A percentile compares a stretch with the other conserved stretches of the same genome.
Evolutionary conservation across 2,329 filamentous ascomycete genomes (phyloP).

Genomic region (Ceratocystis variospora): DNA sequence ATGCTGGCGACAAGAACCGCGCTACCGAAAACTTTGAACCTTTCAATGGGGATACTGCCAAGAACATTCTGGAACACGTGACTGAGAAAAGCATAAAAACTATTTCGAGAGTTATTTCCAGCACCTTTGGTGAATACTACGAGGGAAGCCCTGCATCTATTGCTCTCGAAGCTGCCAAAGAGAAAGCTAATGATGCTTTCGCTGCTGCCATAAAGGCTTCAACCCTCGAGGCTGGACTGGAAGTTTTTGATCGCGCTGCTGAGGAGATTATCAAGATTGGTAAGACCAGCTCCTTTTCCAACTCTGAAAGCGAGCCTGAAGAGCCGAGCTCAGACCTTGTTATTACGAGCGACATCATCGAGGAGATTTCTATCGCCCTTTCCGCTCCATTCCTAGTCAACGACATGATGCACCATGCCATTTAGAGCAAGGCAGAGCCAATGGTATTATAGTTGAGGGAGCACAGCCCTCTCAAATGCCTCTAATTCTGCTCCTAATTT

Average conservation of each 20-base stretch:
- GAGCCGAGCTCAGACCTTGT: not conserved
- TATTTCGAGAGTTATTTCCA: not conserved
- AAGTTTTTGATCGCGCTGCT: not conserved
- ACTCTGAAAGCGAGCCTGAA: not conserved
- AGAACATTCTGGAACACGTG: too few species aligned
- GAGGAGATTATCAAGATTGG: not conserved
- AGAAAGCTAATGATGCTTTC: not conserved
- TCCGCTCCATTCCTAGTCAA: too few species aligned
- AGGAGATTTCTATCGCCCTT: not conserved
- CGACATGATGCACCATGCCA: too few species aligned
- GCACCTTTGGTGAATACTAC: not conserved
- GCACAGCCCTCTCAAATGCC: too few species aligned
- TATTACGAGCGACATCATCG: not conserved
- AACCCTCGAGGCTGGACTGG: not conserved
- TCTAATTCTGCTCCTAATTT: too few species aligned
- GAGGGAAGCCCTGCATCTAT: not conserved
- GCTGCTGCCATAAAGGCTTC: not conserved
- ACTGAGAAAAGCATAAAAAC: not conserved
- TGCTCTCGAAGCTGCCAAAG: not conserved
- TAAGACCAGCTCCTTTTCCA: not conserved
- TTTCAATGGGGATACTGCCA: too few species aligned
- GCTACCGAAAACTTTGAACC: too few species aligned
- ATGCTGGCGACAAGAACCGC: too few species aligned
- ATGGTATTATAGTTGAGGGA: too few species aligned
- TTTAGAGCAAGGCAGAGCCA: too few species aligned